Evolutionary conservation across 352 stramenopile genomes (phyloP), one percentile per base, ranked within the genome.

Genomic region (Hyaloperonospora brassicae): DNA sequence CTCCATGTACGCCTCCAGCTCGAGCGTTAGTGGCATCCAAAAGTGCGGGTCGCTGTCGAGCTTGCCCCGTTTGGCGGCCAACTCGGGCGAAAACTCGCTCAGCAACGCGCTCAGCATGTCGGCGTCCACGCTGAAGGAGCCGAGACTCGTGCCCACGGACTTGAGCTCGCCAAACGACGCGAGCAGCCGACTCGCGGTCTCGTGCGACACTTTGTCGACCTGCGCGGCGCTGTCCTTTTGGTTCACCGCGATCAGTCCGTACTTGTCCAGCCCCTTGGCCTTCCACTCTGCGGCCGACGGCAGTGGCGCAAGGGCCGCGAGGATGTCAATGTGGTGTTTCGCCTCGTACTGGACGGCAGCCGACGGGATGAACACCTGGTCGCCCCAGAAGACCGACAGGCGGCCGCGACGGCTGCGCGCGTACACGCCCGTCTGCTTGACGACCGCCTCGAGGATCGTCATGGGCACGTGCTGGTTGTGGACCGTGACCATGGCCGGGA

Each of bases 391-490:
- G 5, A 99, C 96, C 10, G 85, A 97, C 13, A 98, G 72, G 17
- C 96, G 89, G 43, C 95, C 95, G n/a, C 79, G 80, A 34, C 96
- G 90, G 55, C 84, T 97, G 22, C 87, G 85, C 21, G 94, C 95
- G 67, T 99, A 99, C 52, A 98, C 93, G 51, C 95, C 93, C 21
- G 96, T 98, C 82, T 98, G 95, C 82, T 98, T 98, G 44, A 99
- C 82, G 34, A 99, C 96, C 14, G 94, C 93, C 67, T 98, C 96
- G 36, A 99, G 84, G 59, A 99, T 98, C 13, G 95, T 98, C 69
- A 98, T 96, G 36, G 93, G 87, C 63, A 96, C 84, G 22, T 82
- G 80, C 47, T 85, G 77, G 30, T 93, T 83, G 53, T 82, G 77
- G 40, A 95, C 79, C 63, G 89, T 78, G 62, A 97, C 75, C 67